phyloP scores from a whole-genome alignment of 306 rosid genomes.

The Dicorynia guianensis region DNA sequence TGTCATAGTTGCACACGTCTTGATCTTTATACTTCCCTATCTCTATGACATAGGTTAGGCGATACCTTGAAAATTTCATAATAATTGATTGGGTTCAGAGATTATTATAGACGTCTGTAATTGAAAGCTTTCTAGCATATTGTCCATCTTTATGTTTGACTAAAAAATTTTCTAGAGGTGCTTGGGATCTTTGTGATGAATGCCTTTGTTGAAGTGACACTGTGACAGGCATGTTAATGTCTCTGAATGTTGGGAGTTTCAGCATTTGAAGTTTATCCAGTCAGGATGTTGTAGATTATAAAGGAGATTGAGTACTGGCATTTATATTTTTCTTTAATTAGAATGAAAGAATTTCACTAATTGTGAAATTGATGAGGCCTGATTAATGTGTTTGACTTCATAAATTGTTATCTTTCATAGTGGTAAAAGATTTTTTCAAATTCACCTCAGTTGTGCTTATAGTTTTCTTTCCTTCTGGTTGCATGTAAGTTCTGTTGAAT shows the following conservation, averaged over 20 bases:
- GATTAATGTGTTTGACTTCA: constrained; percentile 5
- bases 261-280: background rate
- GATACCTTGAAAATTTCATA: background rate
- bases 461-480: no score
- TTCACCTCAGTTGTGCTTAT: no score
- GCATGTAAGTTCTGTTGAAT: background rate
- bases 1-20: background rate
- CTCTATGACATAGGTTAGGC: background rate
- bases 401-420: no score
- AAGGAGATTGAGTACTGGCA: background rate
- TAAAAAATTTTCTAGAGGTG: background rate
- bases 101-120: background rate
- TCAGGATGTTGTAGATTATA: background rate
- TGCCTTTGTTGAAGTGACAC: background rate
- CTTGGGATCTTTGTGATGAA: constrained; percentile 4
- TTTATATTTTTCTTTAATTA: background rate
- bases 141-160: background rate
- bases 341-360: background rate
- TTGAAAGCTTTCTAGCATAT: background rate
- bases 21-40: background rate
- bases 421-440: no score
- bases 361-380: constrained; percentile 23
- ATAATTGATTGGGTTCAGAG: background rate
- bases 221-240: background rate
- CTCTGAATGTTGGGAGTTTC: background rate